Evolutionary conservation across 2,329 filamentous ascomycete species (phyloP).

Genomic region (Cordyceps fumosorosea): DNA sequence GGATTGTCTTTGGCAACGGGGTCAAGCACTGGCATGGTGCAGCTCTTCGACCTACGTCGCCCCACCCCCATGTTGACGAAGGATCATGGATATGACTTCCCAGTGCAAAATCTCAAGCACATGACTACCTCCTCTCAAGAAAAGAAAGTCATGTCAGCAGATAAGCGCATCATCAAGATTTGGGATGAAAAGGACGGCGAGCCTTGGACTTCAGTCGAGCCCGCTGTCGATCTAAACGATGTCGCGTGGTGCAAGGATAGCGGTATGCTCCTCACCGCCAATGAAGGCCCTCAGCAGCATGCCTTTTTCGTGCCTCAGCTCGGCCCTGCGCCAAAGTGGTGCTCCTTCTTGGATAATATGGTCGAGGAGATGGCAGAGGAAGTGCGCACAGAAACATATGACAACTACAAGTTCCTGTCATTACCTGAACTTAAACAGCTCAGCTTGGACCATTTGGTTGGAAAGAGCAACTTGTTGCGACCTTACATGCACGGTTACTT

Average conservation of each 20-base stretch:
- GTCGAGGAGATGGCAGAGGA: conserved; percentile 98
- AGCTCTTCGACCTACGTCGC: conserved; percentile 87
- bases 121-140: conserved; percentile 67
- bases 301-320: conserved; percentile 92
- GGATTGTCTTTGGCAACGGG: conserved; percentile 82
- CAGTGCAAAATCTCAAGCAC: conserved; percentile 77
- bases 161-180: conserved; percentile 95
- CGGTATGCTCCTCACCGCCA: conserved; percentile 93
- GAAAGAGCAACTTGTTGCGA: conserved; percentile 79
- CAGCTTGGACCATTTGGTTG: conserved; percentile 81
- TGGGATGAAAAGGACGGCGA: conserved; percentile 80
- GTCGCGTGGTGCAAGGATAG: conserved; percentile 89
- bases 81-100: conserved; percentile 91
- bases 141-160: conserved; percentile 83
- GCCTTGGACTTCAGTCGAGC: conserved; percentile 94
- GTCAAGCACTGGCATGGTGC: conserved; percentile 79
- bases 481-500: conserved; percentile 99
- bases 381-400: conserved; percentile 74
- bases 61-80: conserved; percentile 81
- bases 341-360: conserved; percentile 91
- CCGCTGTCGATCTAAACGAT: conserved; percentile 87
- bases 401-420: conserved; percentile 98
- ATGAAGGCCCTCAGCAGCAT: conserved; percentile 92
- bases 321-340: conserved; percentile 91
- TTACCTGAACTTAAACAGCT: conserved; percentile 77